Base-by-base conservation (phyloP, 2,329 filamentous ascomycete genomes). In the Phialophora verrucosa region DNA sequence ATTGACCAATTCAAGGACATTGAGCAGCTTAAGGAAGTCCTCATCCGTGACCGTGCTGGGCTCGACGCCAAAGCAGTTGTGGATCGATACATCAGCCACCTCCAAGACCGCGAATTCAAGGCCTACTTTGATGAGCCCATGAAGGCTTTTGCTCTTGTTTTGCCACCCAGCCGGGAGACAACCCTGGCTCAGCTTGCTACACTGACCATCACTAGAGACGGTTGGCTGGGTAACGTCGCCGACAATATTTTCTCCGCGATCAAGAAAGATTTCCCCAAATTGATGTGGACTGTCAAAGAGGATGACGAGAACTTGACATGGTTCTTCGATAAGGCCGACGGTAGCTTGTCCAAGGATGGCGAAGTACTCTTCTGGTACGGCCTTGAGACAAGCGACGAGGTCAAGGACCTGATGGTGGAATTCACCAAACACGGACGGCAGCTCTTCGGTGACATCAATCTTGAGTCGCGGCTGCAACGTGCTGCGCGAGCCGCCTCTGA, bases 331-430 rank as follows among this genome's bases (percentile, higher is more conserved):
- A 97, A 97, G 84, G 91, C 94, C 10, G 93, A 97, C 73, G 94
- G 95, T 64, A 97, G 92, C 79, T 86, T 97, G 74, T 92, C 90
- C 69, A 88, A 89, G 63, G 88, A 92, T 72, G 92, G 92, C 65
- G 92, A 93, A 75, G 92, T 97, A 47, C 89, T 98, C 75, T 98
- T 98, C 84, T 98, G 94, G 91, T 97, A 96, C 78, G 93, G 93
- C 60, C 88, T 95, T 65, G 91, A 95, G 71, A 89, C 88, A 62
- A 88, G 90, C 35, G 88, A 92, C 59, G 91, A 96, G 77, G 90
- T 97, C 25, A 88, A 90, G 73, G 86, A 91, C 71, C 84, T 97
- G 71, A 93, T 97, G 81, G 87, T 89, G 72, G 91, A 96, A 74
- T 97, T 97, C 79, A 87, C 90, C 66, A 84, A 90, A 74, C 87